Evolutionary conservation across 441 rosid species (phyloP), one percentile per base, ranked within the genome.

Genomic region (Erysimum cheiri): DNA sequence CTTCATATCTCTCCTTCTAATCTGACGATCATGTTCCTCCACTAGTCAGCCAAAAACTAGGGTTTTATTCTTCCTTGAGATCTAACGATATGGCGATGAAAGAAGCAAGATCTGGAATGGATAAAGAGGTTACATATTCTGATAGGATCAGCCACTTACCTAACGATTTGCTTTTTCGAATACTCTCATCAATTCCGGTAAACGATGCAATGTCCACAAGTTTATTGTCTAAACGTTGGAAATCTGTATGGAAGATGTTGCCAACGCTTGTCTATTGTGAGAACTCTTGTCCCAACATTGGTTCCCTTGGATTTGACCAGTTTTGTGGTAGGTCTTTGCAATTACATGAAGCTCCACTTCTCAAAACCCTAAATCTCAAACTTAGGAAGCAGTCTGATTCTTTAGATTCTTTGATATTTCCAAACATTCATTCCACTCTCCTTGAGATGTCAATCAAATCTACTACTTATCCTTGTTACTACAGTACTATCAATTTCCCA

Each of bases 311-410:
- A 56, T 56, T 56, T 35, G 43, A 17, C 28, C 13, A 56, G 1
- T 56, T 56, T 36, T 35, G 43, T 56, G 14, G 43, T 0, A 33
- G 43, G 43, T 56, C 61, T 1, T 56, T 56, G 43, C n/a, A 17
- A 2, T 56, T 56, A 35, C 61, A 56, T 35, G 29, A 56, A 15
- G 60, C 60, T 13, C 57, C 57, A 28, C 36, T 53, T 53, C 36
- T 53, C 19, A 53, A n/a, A 53, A 53, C 58, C 36, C 58, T 53
- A 53, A 7, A 28, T 6, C 36, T 53, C 35, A 28, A 29, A 53
- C 58, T 53, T 53, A 7, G 11, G 11, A 29, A 29, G 4, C 58
- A 53, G 0, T 13, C 58, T 28, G 10, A 53, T 5, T 13, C 3
- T 0, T 1, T 53, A 13, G 58, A 29, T 53, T 53, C 58, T 28